phyloP scores from a whole-genome alignment of 2,329 filamentous ascomycete genomes.

The Epichloe uncinata region DNA sequence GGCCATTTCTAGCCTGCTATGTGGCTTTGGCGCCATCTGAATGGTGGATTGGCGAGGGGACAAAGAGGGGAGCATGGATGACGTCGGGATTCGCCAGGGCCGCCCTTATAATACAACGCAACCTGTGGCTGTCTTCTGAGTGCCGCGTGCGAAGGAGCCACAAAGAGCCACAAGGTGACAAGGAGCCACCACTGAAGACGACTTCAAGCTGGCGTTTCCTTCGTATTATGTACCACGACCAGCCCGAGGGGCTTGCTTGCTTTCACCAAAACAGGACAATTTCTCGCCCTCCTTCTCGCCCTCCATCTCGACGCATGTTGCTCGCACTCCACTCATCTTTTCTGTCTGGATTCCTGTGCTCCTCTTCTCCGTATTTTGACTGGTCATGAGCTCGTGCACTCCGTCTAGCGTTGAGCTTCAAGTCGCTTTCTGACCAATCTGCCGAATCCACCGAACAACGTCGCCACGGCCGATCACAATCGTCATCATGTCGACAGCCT shows the following conservation, averaged over 20 bases:
- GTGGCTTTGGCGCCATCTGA: no score
- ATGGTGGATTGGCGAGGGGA: not conserved
- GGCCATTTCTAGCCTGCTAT: not conserved
- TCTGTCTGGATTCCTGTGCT: not conserved
- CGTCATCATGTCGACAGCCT: constrained; percentile 35
- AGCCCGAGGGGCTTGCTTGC: no score
- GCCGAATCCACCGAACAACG: not conserved
- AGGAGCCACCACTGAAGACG: no score
- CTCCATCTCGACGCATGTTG: not conserved
- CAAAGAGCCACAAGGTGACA: not conserved
- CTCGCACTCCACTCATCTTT: not conserved
- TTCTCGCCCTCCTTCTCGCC: not conserved
- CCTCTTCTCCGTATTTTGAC: not conserved
- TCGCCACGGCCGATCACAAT: not conserved
- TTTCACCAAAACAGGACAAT: not conserved
- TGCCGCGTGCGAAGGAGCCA: not conserved
- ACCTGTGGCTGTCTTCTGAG: not conserved
- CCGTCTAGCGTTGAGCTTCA: constrained; percentile 14
- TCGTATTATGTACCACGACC: no score
- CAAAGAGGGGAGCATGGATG: not conserved
- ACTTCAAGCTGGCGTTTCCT: no score
- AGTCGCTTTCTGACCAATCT: constrained; percentile 14
- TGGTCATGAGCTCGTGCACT: constrained; percentile 5
- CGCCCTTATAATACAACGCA: not conserved
- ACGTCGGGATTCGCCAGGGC: constrained; percentile 2